These are phyloP conservation scores for Endoconidiophora polonica DNA, from an alignment of 2,329 filamentous ascomycete genomes.

Conservation along the genomic window DNA sequence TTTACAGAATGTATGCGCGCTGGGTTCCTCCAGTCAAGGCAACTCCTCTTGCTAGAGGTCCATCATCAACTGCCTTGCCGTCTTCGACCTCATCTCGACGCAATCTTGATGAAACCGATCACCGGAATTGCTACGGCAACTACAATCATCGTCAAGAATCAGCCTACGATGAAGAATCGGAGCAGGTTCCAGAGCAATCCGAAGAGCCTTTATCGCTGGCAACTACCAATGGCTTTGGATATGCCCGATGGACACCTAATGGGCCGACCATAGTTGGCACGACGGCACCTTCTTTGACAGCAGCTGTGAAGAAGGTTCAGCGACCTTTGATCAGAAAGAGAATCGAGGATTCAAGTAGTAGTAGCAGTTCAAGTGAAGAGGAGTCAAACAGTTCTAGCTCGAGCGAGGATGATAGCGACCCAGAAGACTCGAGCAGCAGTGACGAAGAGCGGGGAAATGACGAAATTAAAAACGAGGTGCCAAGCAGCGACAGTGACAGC, in stretches of 20 bases:
- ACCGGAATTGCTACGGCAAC: background rate
- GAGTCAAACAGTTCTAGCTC: background rate
- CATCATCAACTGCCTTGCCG: background rate
- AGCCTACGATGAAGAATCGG: background rate
- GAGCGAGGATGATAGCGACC: no score
- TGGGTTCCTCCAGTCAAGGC: constrained; percentile 9
- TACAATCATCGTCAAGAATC: background rate
- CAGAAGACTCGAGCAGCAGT: no score
- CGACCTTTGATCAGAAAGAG: background rate
- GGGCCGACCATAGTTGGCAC: background rate
- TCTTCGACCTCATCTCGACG: background rate
- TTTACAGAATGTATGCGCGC: constrained; percentile 10
- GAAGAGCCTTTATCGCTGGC: background rate
- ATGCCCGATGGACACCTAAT: constrained; percentile 12
- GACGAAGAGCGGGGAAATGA: background rate
- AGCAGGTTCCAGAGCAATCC: background rate
- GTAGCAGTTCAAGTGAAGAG: background rate
- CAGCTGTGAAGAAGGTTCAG: background rate
- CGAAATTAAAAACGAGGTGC: background rate
- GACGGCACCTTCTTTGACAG: background rate
- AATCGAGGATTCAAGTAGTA: background rate
- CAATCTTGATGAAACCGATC: background rate
- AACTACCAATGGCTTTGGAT: constrained; percentile 12
- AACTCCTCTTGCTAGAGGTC: background rate
- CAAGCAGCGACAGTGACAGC: background rate